phyloP scores from a whole-genome alignment of 441 rosid genomes.

The Arabidopsis hybrid region DNA sequence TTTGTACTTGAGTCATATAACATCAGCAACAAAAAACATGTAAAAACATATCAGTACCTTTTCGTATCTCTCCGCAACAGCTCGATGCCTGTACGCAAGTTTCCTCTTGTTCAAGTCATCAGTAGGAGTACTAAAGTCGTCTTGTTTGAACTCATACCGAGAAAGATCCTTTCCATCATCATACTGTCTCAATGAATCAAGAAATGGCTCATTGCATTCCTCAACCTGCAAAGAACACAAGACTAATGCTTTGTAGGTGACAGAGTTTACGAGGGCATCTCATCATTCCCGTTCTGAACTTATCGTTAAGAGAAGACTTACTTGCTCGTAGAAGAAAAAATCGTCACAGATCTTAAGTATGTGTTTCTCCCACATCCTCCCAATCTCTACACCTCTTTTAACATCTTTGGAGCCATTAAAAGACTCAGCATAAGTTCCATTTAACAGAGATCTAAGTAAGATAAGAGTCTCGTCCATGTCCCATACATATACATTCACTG shows the following conservation, averaged over 20 bases:
- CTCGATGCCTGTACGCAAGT: conserved; percentile 80
- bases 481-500: conserved; percentile 76
- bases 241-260: conserved; percentile 3
- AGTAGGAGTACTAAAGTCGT: conserved; percentile 61
- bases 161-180: conserved; percentile 83
- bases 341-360: conserved; percentile 78
- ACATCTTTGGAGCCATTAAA: conserved; percentile 69
- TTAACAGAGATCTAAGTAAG: conserved; percentile 82
- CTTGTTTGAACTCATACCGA: conserved; percentile 67
- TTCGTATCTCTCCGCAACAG: conserved; percentile 59
- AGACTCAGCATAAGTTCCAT: conserved; percentile 67
- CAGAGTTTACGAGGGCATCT: not conserved
- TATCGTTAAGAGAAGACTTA: conserved; percentile 31
- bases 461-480: conserved; percentile 97
- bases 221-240: conserved; percentile 64
- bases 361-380: conserved; percentile 82
- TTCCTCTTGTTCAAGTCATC: conserved; percentile 73
- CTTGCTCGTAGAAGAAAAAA: conserved; percentile 82
- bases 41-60: conserved; percentile 52
- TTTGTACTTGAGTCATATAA: not conserved
- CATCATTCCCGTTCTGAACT: not conserved
- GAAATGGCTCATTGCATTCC: conserved; percentile 80
- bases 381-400: conserved; percentile 74
- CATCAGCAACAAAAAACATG: conserved; percentile 10
- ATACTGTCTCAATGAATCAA: conserved; percentile 64